Evolutionary conservation across 2,329 filamentous ascomycete genomes (phyloP).

Genomic region (Cyphellophora attinorum): DNA sequence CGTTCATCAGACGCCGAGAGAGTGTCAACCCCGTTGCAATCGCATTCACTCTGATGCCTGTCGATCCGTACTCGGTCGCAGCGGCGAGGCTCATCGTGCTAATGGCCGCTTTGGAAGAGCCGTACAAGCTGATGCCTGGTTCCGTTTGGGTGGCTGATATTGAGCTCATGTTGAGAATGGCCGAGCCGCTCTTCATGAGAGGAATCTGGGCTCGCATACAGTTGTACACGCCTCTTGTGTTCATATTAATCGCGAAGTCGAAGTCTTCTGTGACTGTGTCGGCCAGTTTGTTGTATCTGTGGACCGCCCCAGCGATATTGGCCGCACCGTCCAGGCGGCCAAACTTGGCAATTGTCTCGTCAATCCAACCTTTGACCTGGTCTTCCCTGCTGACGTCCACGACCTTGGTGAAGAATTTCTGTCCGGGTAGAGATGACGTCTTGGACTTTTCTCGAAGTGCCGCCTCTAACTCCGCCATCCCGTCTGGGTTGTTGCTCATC

Average conservation of each 20-base stretch:
- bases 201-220: conserved; percentile 31
- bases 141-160: conserved; percentile 27
- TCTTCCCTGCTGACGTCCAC: conserved; percentile 10
- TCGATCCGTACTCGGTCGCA: conserved; percentile 23
- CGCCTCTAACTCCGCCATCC: conserved; percentile 3
- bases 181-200: conserved; percentile 27
- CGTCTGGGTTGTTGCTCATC: conserved; percentile 5
- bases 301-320: conserved; percentile 16
- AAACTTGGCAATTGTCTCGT: conserved; percentile 12
- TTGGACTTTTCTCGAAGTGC: conserved; percentile 5
- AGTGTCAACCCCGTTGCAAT: conserved; percentile 8
- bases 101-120: conserved; percentile 32
- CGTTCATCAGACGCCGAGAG: conserved; percentile 3
- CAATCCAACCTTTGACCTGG: conserved; percentile 10
- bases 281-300: too few relatives aligned
- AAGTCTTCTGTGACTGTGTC: too few relatives aligned
- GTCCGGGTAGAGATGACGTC: conserved; percentile 3
- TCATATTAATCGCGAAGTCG: conserved; percentile 28
- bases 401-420: conserved; percentile 15
- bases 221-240: conserved; percentile 31
- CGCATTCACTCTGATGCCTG: conserved; percentile 27
- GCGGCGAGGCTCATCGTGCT: conserved; percentile 34
- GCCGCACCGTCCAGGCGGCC: conserved; percentile 15
- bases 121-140: conserved; percentile 32
- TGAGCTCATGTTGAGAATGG: conserved; percentile 33